Evolutionary conservation across 2,329 filamentous ascomycete species (phyloP).

Genomic region (Fusarium albosuccineum): DNA sequence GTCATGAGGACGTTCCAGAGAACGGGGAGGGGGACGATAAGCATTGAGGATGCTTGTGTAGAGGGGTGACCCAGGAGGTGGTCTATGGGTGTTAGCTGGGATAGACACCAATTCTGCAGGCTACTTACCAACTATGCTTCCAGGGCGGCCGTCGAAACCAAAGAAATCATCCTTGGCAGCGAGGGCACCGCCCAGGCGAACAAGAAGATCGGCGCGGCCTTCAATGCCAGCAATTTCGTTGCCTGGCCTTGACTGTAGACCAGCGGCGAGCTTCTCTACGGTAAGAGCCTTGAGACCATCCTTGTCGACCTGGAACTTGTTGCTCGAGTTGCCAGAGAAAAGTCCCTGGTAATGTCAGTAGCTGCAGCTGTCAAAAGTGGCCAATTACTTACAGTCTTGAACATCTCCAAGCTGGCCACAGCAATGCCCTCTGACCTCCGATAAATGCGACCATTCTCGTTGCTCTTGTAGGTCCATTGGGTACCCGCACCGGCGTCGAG

Average conservation of each 20-base stretch:
- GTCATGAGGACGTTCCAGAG: conserved; percentile 94
- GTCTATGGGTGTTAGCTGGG: conserved; percentile 66
- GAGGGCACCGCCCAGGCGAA: conserved; percentile 81
- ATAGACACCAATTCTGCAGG: background rate
- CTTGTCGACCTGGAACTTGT: conserved; percentile 92
- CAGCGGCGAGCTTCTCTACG: conserved; percentile 79
- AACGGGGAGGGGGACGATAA: conserved; percentile 87
- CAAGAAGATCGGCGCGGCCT: conserved; percentile 83
- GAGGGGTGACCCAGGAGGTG: conserved; percentile 93
- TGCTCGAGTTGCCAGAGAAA: conserved; percentile 84
- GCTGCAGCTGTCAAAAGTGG: background rate
- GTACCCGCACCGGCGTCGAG: conserved; percentile 91
- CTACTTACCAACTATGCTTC: conserved; percentile 88
- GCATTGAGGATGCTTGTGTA: conserved; percentile 88
- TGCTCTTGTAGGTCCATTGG: conserved; percentile 92
- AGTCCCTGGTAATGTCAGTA: conserved; percentile 66
- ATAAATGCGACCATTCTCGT: conserved; percentile 86
- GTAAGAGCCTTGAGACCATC: conserved; percentile 81
- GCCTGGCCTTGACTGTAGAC: conserved; percentile 83
- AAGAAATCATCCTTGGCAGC: conserved; percentile 84
- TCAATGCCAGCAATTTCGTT: conserved; percentile 89
- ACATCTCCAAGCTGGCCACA: conserved; percentile 85
- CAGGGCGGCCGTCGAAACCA: conserved; percentile 84
- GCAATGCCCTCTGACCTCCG: conserved; percentile 90
- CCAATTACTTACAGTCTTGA: conserved; percentile 72